Evolutionary conservation across 2,329 filamentous ascomycete genomes (phyloP).

Genomic region (Sordariomycetes sp.): DNA sequence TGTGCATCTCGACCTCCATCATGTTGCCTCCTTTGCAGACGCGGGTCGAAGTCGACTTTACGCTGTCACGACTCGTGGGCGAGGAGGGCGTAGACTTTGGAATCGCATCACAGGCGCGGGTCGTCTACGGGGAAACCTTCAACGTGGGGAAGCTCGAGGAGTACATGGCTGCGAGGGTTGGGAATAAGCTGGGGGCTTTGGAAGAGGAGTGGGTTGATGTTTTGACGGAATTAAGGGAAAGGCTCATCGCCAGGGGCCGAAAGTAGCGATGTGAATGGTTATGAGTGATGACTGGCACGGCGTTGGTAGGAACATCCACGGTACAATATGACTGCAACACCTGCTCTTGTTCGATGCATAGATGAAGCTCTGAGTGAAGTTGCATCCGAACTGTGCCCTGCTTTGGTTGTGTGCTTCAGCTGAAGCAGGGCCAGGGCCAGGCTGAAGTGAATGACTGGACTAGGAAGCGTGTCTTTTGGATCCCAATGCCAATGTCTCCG

Average conservation of each 20-base stretch:
- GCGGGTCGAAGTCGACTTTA: constrained; percentile 56
- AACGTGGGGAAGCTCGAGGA: constrained; percentile 68
- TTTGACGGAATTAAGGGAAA: constrained; percentile 44
- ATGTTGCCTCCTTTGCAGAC: constrained; percentile 57
- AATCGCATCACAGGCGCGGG: constrained; percentile 44
- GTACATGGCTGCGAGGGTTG: constrained; percentile 51
- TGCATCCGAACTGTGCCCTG: too few relatives aligned
- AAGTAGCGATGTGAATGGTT: constrained; percentile 19
- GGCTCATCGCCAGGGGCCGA: constrained; percentile 44
- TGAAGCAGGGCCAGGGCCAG: too few relatives aligned
- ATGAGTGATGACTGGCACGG: neutral
- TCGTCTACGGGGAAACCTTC: constrained; percentile 72
- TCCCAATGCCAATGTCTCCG: too few relatives aligned
- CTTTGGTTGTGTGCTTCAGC: too few relatives aligned
- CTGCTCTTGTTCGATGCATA: neutral
- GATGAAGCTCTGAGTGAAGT: too few relatives aligned
- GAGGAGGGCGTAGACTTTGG: constrained; percentile 42
- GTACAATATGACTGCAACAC: too few relatives aligned
- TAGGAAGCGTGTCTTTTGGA: too few relatives aligned
- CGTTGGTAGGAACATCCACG: neutral
- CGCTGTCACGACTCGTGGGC: constrained; percentile 33
- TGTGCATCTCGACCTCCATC: constrained; percentile 52
- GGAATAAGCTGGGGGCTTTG: constrained; percentile 22
- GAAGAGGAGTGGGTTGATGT: constrained; percentile 43
- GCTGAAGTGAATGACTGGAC: too few relatives aligned